Conservation (phyloP, 177 flowering plant genomes). For the Telopea speciosissima region DNA sequence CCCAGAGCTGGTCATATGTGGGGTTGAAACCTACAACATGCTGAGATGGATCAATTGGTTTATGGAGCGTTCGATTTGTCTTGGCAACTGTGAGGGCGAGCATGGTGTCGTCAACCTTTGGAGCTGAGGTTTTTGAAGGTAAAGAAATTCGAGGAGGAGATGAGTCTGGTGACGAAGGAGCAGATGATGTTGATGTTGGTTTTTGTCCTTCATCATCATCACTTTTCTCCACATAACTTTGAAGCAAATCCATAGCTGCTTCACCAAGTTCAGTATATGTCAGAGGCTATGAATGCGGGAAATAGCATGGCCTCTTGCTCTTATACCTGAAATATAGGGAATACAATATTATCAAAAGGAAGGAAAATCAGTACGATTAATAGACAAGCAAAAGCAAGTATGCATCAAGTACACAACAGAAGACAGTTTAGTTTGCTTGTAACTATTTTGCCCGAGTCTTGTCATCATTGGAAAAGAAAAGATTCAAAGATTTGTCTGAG, state of each 20-base stretch:
- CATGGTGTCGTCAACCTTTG: constrained; percentile 73
- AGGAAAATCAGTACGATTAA: background rate
- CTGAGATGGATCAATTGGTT: constrained; percentile 80
- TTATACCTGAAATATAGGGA: background rate
- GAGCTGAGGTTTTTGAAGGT: constrained; percentile 67
- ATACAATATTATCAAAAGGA: background rate
- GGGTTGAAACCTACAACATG: constrained; percentile 79
- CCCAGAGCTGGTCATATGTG: constrained; percentile 94
- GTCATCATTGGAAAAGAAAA: too few species aligned
- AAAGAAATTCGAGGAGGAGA: constrained; percentile 57
- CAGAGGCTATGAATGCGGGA: background rate
- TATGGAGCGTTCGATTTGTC: constrained; percentile 22
- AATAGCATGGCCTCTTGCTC: background rate
- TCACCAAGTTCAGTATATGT: background rate
- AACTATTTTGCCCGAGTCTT: too few species aligned
- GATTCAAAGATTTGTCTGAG: too few species aligned
- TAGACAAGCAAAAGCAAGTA: background rate
- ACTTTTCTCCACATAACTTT: constrained; percentile 26
- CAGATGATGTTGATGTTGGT: constrained; percentile 14
- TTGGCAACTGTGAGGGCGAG: constrained; percentile 58
- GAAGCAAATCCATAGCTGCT: constrained; percentile 52
- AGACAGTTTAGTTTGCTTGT: background rate
- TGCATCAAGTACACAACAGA: background rate
- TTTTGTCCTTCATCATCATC: constrained; percentile 18
- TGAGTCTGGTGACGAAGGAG: constrained; percentile 43